phyloP scores from a whole-genome alignment of 164 flowering plant species.

The Amborella trichopoda region DNA sequence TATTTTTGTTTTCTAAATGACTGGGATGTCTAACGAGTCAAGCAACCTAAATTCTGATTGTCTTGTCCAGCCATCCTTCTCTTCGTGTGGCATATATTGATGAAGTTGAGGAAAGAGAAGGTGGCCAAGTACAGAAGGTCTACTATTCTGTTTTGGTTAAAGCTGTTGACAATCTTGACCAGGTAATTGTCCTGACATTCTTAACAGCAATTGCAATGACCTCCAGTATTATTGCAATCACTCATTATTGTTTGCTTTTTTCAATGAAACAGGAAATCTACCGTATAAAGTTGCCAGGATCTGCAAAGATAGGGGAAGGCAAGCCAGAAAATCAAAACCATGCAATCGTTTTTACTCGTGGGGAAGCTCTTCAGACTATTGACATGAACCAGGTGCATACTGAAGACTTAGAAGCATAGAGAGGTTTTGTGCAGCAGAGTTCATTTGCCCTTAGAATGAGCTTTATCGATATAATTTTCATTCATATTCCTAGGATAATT shows the following conservation, averaged over 20 bases:
- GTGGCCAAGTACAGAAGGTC: slow-evolving; percentile 62
- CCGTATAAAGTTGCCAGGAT: slow-evolving; percentile 89
- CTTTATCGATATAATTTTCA: too few species aligned
- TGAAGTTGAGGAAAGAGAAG: slow-evolving; percentile 92
- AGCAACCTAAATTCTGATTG: too few species aligned
- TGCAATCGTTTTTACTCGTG: slow-evolving; percentile 88
- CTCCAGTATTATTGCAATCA: too few species aligned
- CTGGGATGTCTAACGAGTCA: too few species aligned
- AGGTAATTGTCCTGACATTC: slow-evolving; percentile 32
- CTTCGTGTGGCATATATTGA: slow-evolving; percentile 97
- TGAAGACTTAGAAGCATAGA: too few species aligned
- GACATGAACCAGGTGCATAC: slow-evolving; percentile 93
- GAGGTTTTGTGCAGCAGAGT: too few species aligned
- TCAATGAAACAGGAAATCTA: slow-evolving; percentile 62
- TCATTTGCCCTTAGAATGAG: too few species aligned
- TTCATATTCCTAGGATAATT: slow-evolving; percentile 56
- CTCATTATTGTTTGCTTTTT: too few species aligned
- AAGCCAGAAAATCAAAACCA: slow-evolving; percentile 99
- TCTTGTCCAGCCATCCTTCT: slow-evolving; percentile 58
- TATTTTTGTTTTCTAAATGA: slow-evolving; percentile 1
- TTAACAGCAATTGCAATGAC: not conserved
- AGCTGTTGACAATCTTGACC: slow-evolving; percentile 89
- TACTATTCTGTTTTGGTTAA: slow-evolving; percentile 89
- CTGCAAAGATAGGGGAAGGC: slow-evolving; percentile 95
- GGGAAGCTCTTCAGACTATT: slow-evolving; percentile 97